These are phyloP conservation scores for Chaetomidium leptoderma DNA, from an alignment of 495 filamentous ascomycete genomes.

Conservation along the genomic window DNA sequence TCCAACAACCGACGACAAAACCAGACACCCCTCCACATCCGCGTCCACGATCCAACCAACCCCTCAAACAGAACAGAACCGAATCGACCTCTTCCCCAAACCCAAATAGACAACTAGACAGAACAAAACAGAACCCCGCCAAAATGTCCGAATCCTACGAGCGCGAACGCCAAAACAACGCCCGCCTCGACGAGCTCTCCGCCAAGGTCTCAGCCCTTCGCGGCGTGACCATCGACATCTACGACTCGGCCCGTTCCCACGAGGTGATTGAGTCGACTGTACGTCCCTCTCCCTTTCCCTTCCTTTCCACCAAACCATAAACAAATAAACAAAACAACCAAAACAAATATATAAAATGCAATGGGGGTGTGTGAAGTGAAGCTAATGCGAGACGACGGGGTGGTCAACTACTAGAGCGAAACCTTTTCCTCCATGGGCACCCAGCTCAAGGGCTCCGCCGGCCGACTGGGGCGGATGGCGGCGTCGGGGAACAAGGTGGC, in stretches of 20 bases:
- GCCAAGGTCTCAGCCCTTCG: slow-evolving; percentile 87
- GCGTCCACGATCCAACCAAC: no score
- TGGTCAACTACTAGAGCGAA: no score
- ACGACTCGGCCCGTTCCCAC: slow-evolving; percentile 86
- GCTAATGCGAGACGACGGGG: no score
- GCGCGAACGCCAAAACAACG: slow-evolving; percentile 93
- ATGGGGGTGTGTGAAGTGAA: no score
- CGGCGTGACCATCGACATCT: slow-evolving; percentile 97
- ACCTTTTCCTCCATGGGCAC: slow-evolving; percentile 58
- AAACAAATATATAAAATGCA: not conserved
- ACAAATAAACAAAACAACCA: not conserved
- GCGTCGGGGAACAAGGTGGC: slow-evolving; percentile 84
- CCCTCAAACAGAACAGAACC: no score
- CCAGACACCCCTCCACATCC: no score
- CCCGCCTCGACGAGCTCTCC: slow-evolving; percentile 84
- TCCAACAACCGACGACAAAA: no score
- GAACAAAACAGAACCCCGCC: slow-evolving; percentile 5
- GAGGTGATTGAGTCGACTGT: slow-evolving; percentile 82
- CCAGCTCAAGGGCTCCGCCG: slow-evolving; percentile 77
- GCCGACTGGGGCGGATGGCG: slow-evolving; percentile 87
- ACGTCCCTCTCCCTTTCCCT: slow-evolving; percentile 39
- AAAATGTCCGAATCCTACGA: slow-evolving; percentile 92
- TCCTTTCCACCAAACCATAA: not conserved
- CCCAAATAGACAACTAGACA: not conserved
- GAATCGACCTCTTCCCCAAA: not conserved